phyloP scores from a whole-genome alignment of 2,329 filamentous ascomycete genomes.

The Zalaria obscura region DNA sequence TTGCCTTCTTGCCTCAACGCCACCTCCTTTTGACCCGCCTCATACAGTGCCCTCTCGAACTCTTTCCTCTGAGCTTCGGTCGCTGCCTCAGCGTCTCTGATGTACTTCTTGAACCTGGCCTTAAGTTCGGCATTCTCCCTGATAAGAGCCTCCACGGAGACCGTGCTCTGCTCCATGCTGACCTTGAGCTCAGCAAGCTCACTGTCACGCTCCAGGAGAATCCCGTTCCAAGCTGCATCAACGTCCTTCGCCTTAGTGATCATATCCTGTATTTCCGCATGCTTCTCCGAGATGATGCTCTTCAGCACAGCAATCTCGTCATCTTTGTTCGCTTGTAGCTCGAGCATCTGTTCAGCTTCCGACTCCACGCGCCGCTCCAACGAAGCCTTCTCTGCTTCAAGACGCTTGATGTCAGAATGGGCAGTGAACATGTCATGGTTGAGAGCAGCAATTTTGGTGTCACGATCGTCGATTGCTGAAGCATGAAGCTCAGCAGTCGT shows the following conservation, averaged over 20 bases:
- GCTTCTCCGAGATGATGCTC: conserved; percentile 16
- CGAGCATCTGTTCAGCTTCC: conserved; percentile 20
- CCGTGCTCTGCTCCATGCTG: conserved; percentile 10
- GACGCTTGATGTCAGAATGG: conserved; percentile 8
- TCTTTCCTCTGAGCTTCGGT: conserved; percentile 10
- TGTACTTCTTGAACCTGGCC: conserved; percentile 17
- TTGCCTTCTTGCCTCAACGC: conserved; percentile 1
- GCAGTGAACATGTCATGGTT: conserved; percentile 7
- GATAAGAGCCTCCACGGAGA: conserved; percentile 12
- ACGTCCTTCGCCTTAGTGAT: conserved; percentile 18
- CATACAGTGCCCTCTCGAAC: conserved; percentile 1
- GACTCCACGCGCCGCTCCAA: conserved; percentile 20
- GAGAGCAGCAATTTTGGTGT: conserved; percentile 17
- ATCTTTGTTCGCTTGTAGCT: conserved; percentile 16
- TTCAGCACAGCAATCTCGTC: conserved; percentile 18
- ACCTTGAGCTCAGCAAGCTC: conserved; percentile 23
- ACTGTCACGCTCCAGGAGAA: conserved; percentile 21
- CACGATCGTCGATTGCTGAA: conserved; percentile 17
- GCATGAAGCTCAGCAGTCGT: conserved; percentile 13
- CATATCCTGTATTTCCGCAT: conserved; percentile 17
- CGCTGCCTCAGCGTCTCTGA: conserved; percentile 17
- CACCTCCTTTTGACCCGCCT: not conserved
- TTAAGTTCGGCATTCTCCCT: conserved; percentile 14
- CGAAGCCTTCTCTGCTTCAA: conserved; percentile 14
- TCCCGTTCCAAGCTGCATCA: conserved; percentile 26